Conservation (phyloP, 345 rosid species). For the Stellera chamaejasme region DNA sequence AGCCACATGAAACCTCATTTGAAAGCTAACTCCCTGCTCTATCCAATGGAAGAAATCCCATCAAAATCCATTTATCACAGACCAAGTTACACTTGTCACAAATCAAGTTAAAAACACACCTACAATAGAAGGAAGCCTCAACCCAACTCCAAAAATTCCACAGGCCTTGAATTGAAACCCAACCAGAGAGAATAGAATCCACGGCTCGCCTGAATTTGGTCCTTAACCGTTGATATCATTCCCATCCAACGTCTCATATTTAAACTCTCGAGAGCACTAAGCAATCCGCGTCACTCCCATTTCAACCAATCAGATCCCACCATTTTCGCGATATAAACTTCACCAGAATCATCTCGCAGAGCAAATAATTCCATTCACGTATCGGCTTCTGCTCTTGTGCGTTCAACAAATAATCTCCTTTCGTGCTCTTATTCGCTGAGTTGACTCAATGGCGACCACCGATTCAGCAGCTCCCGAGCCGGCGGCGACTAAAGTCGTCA, state of each 20-base stretch:
- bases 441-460: slow-evolving; percentile 26
- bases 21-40: slow-evolving; percentile 44
- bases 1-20: slow-evolving; percentile 6
- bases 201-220: too few relatives aligned
- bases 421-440: slow-evolving; percentile 10
- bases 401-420: neutral
- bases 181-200: too few relatives aligned
- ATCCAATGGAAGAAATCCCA: slow-evolving; percentile 16
- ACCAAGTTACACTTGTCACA: slow-evolving; percentile 22
- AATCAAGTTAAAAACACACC: slow-evolving; percentile 69
- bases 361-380: neutral
- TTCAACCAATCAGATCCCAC: too few relatives aligned
- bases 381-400: neutral
- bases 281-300: too few relatives aligned
- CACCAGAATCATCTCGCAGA: too few relatives aligned
- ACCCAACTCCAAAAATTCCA: neutral
- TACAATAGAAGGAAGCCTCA: slow-evolving; percentile 16
- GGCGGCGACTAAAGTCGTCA: slow-evolving; percentile 12
- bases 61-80: slow-evolving; percentile 8
- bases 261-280: too few relatives aligned
- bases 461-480: slow-evolving; percentile 25
- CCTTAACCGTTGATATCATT: too few relatives aligned
- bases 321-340: too few relatives aligned
- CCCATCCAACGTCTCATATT: neutral
- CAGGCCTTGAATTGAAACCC: too few relatives aligned